Conservation (phyloP, 2,329 filamentous ascomycete genomes). For the Geosmithia flava region DNA sequence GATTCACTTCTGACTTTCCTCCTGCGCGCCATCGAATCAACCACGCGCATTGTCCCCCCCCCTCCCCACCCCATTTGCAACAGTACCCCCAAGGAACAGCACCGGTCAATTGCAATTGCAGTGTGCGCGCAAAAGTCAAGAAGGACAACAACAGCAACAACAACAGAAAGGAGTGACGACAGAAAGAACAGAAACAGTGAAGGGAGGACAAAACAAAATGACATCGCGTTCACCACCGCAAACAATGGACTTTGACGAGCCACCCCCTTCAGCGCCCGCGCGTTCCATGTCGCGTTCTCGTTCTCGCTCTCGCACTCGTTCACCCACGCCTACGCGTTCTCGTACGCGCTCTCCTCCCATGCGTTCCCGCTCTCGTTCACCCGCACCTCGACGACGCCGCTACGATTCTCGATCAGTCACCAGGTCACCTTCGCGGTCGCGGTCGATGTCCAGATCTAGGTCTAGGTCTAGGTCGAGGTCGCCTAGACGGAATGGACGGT, state of each 20-base stretch:
- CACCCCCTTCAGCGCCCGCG: background rate
- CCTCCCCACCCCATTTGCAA: no score
- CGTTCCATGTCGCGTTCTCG: conserved; percentile 2
- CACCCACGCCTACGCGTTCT: background rate
- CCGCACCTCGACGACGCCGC: conserved; percentile 5
- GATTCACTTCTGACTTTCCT: no score
- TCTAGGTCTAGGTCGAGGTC: conserved; percentile 17
- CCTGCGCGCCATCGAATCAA: no score
- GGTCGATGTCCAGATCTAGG: conserved; percentile 18
- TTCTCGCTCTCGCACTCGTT: conserved; percentile 20
- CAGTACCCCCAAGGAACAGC: no score
- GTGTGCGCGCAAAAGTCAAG: no score
- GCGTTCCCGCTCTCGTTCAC: conserved; percentile 18
- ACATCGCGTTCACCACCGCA: no score
- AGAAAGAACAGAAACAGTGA: no score
- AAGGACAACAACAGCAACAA: no score
- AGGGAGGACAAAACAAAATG: no score
- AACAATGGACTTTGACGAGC: background rate
- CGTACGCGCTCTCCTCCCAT: conserved; percentile 1
- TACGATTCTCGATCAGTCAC: conserved; percentile 1
- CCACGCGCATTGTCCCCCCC: no score
- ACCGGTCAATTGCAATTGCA: no score
- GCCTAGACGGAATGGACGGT: conserved; percentile 18
- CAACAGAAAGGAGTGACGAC: no score
- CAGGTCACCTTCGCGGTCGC: conserved; percentile 18